Evolutionary conservation across 805 yeast species (phyloP), one percentile per base, ranked within the genome.

Genomic region (Danielia reshetovae): DNA sequence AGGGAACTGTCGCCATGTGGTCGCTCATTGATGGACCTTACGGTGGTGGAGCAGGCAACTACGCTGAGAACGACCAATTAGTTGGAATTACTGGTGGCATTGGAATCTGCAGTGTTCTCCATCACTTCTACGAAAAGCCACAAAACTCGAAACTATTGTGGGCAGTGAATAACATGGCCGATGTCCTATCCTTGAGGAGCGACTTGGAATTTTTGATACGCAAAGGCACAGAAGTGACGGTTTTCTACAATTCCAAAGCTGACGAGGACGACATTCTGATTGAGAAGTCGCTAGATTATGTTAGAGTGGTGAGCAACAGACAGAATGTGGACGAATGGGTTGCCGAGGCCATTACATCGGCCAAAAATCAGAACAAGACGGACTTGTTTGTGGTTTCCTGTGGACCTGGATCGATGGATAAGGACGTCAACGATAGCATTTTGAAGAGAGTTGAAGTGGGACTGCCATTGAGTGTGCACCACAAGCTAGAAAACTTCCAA

Each of bases 11-110:
- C 12, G 18, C 26, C 12, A 33, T 46, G 39, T 46, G 48, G 48
- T 38, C 36, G 35, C 36, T 46, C 32, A 44, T 46, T 10, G 50
- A 46, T 14, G 50, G 50, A n/a, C 50, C 50, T 5, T 46, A 46
- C 25, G 50, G 50, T 10, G 32, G 37, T 27, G 39, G 46, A 7
- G 39, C 39, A 8, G 32, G 35, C 8, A 32, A 29, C 2, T 40
- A 34, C 16, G 28, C 22, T 3, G 36, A 31, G 7, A 27, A 30
- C 13, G 50, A 46, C 12, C 30, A 38, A 8, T 32, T 46, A 5
- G 45, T 41, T 14, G 48, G 44, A 5, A 35, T 43, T 29, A 45
- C 50, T 4, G 50, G 50, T 5, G 50, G 50, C 2, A 38, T 46
- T 4, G 50, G 50, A 11, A 28, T 46, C 4, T 38, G 45, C 25